These are phyloP conservation scores for Harrya chromipes DNA, from an alignment of 768 basidiomycete species.

Conservation along the genomic window DNA sequence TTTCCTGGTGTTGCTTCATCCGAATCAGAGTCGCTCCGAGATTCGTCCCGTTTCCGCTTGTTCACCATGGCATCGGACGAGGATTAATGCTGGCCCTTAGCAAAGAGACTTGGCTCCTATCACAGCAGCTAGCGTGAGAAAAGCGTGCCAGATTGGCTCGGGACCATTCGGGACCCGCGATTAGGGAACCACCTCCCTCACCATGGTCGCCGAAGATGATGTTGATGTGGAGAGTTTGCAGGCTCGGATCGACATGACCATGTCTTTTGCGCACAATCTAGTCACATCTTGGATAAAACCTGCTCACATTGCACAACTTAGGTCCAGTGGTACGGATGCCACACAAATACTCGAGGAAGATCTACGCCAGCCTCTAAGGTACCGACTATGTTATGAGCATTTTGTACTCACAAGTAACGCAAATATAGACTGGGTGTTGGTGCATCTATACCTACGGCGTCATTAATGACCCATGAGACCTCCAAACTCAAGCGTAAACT, in stretches of 20 bases:
- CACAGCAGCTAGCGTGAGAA: constrained; percentile 18
- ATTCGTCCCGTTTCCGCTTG: constrained; percentile 57
- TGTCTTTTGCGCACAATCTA: constrained; percentile 72
- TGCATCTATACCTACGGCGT: constrained; percentile 52
- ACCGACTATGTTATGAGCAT: neutral
- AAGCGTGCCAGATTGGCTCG: neutral
- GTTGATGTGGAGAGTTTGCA: constrained; percentile 68
- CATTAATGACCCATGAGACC: constrained; percentile 48
- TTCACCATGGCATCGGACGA: constrained; percentile 18
- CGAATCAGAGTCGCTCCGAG: constrained; percentile 52
- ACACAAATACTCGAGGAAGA: constrained; percentile 63
- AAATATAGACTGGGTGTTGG: constrained; percentile 68
- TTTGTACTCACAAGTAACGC: constrained; percentile 6
- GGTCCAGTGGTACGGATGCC: constrained; percentile 29
- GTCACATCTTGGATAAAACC: constrained; percentile 77
- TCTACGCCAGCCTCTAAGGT: constrained; percentile 72
- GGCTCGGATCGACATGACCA: constrained; percentile 78
- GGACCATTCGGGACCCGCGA: too few relatives aligned
- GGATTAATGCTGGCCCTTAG: too few relatives aligned
- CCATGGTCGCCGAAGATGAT: constrained; percentile 43
- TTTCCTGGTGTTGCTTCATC: constrained; percentile 61
- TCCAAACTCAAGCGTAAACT: constrained; percentile 62
- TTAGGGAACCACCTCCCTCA: too few relatives aligned
- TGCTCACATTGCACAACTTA: constrained; percentile 37
- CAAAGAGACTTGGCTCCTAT: neutral